phyloP scores from a whole-genome alignment of 352 stramenopile genomes.

The Plasmopara halstedii region DNA sequence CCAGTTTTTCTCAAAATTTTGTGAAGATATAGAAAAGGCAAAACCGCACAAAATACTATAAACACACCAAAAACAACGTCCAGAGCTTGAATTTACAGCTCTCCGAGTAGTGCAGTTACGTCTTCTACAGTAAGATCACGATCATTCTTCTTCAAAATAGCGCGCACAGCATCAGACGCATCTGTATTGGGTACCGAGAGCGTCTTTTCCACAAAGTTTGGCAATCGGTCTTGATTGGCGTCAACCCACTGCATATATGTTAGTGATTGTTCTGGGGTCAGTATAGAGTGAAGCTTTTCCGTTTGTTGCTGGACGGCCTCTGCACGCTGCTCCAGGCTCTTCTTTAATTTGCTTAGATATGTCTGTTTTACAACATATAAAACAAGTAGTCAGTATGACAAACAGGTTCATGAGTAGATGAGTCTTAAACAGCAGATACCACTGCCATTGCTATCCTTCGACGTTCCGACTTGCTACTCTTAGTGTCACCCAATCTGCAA shows the following conservation, averaged over 20 bases:
- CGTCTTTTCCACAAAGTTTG: constrained; percentile 58
- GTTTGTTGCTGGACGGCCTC: constrained; percentile 72
- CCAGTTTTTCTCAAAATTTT: no score
- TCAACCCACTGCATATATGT: constrained; percentile 81
- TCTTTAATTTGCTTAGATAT: constrained; percentile 86
- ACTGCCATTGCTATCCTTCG: constrained; percentile 75
- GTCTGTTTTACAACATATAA: constrained; percentile 38
- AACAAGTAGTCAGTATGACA: neutral
- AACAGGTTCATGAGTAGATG: neutral
- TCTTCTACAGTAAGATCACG: constrained; percentile 84
- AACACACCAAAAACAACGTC: no score
- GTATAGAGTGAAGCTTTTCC: constrained; percentile 76
- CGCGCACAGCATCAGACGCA: constrained; percentile 54
- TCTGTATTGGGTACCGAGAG: constrained; percentile 40
- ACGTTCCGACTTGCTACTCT: constrained; percentile 76
- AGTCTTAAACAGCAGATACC: constrained; percentile 27
- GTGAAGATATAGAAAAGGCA: no score
- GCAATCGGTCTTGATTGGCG: constrained; percentile 63
- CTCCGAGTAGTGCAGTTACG: constrained; percentile 63
- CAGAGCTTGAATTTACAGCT: constrained; percentile 51
- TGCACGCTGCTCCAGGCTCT: constrained; percentile 72
- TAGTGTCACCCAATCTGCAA: constrained; percentile 60
- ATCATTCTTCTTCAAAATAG: constrained; percentile 78
- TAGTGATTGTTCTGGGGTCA: constrained; percentile 78
- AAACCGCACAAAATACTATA: no score